phyloP scores from a whole-genome alignment of 2,329 filamentous ascomycete species.

The Rosellinia necatrix region DNA sequence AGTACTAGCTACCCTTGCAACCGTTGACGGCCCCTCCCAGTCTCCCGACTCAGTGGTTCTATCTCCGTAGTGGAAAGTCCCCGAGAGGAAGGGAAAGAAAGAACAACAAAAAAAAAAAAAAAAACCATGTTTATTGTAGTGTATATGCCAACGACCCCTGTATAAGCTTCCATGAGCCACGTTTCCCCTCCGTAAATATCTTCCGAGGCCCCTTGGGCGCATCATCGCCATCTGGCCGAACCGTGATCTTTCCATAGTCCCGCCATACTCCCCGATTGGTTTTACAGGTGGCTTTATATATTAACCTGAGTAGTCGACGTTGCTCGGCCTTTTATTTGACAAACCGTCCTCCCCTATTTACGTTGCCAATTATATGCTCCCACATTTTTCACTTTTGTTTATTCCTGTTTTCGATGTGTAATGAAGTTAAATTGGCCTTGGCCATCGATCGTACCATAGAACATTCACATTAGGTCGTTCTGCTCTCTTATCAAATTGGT shows the following conservation, averaged over 20 bases:
- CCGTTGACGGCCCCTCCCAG: conserved; percentile 24
- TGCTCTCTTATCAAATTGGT: no score
- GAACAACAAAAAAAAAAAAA: no score
- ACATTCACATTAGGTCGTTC: neutral
- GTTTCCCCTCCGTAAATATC: conserved; percentile 5
- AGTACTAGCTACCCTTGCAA: conserved; percentile 20
- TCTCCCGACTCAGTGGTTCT: conserved; percentile 27
- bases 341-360: no score
- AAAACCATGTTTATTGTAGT: conserved; percentile 4
- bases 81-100: no score
- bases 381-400: neutral
- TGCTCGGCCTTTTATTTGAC: no score
- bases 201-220: neutral
- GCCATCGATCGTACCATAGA: neutral
- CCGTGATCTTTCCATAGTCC: no score
- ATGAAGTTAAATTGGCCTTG: neutral
- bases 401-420: neutral
- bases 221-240: no score
- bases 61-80: conserved; percentile 10
- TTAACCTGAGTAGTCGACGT: no score
- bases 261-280: no score
- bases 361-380: neutral
- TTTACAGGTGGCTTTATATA: no score
- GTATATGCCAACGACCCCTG: conserved; percentile 19
- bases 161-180: neutral